Conservation (phyloP, 2,329 filamentous ascomycete species). For the Curvularia lunata region DNA sequence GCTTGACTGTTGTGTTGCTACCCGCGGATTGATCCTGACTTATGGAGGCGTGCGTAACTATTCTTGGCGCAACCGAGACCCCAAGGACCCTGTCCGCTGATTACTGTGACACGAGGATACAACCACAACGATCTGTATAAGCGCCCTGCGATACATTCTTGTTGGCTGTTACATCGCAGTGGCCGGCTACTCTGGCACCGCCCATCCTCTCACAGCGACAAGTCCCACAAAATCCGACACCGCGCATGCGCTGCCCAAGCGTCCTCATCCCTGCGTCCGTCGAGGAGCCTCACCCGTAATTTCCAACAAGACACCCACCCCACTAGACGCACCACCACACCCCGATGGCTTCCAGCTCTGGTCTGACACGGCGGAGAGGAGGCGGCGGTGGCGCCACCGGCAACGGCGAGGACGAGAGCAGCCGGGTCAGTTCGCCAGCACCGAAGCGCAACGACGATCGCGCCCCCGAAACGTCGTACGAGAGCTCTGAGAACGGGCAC, state of each 20-base stretch:
- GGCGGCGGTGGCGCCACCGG: slow-evolving; percentile 65
- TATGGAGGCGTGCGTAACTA: slow-evolving; percentile 23
- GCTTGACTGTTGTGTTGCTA: slow-evolving; percentile 15
- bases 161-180: slow-evolving; percentile 26
- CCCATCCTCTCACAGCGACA: slow-evolving; percentile 18
- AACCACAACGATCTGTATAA: slow-evolving; percentile 28
- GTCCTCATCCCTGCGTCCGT: slow-evolving; percentile 43
- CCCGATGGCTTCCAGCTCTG: slow-evolving; percentile 72
- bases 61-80: slow-evolving; percentile 25
- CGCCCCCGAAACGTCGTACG: slow-evolving; percentile 80
- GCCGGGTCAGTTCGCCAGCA: slow-evolving; percentile 70
- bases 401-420: slow-evolving; percentile 66
- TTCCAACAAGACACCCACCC: slow-evolving; percentile 35
- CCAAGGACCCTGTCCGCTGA: slow-evolving; percentile 23
- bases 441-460: slow-evolving; percentile 67
- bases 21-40: slow-evolving; percentile 3
- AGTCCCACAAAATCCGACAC: slow-evolving; percentile 20
- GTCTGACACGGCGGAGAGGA: slow-evolving; percentile 72
- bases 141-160: slow-evolving; percentile 26
- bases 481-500: slow-evolving; percentile 91
- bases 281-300: slow-evolving; percentile 43
- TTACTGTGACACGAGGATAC: slow-evolving; percentile 35
- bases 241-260: slow-evolving; percentile 46
- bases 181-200: slow-evolving; percentile 15
- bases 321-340: slow-evolving; percentile 38